Base-by-base conservation (phyloP, 2,329 filamentous ascomycete species). In the Alternaria ventricosa region DNA sequence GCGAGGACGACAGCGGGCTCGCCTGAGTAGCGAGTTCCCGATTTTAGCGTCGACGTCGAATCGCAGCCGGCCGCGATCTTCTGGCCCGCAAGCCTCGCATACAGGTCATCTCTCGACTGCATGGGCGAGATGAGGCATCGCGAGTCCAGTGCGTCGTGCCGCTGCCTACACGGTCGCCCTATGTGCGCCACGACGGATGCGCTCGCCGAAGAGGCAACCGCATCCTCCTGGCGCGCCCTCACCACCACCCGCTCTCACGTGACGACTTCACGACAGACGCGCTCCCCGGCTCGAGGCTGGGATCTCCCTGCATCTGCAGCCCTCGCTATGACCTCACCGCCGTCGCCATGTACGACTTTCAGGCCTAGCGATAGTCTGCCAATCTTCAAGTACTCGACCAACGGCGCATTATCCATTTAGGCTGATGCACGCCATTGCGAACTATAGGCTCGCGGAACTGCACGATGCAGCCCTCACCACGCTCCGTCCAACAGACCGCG, bases 371-470 rank as follows among this genome's bases (percentile, higher is more conserved):
- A 69, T 60, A 57, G 56, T 56, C 64, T 64, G 65, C 70, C 58
- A 58, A 65, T 58, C 56, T 47, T 62, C 66, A 66, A 66, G 58
- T 73, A 70, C 71, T 75, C 71, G 70, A 74, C 74, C 72, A 74
- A 45, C 65, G 46, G 55, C 56, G 66, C 60, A 63, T 60, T 72
- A 74, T 54, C 74, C 72, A 72, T 76, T 78, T 78, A 78, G 75
- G 72, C 74, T 63, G 67, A 56, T 75, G 71, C 49, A 62, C 11
- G 45, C 51, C 50, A 46, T 53, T 46, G 43, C 61, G 56, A 61
- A 57, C 60, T 60, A 71, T 61, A 67, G 66, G 67, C 63, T 61
- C 69, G 64, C 64, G 67, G n/a, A 44, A 64, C 65, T 60, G 65
- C 64, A 66, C 69, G 60, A 70, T 65, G 60, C 46, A 67, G 66